Percentiles rank a stretch among this genome's conserved stretches.
These are phyloP conservation scores for Mrakia gelida DNA, from an alignment of 768 basidiomycete genomes.

Conservation along the genomic window DNA sequence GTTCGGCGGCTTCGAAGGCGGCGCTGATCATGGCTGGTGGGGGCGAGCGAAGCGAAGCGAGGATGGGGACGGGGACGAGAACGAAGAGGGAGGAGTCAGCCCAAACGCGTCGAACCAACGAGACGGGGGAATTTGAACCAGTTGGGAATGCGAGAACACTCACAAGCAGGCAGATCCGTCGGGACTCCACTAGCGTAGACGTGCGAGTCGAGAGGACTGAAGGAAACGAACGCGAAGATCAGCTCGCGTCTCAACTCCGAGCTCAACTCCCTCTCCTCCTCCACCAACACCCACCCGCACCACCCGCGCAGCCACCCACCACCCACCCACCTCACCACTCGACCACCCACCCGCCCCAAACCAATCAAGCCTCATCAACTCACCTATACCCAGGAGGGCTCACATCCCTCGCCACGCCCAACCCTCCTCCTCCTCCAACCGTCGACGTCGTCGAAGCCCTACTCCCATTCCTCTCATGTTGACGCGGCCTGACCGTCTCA, in stretches of 20 bases:
- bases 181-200: constrained; percentile 30
- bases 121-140: no score
- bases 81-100: not conserved
- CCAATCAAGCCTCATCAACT: not conserved
- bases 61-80: no score
- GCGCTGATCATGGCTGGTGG: constrained; percentile 27
- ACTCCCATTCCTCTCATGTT: no score
- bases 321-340: no score
- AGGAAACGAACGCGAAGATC: not conserved
- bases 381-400: constrained; percentile 27
- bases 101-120: not conserved
- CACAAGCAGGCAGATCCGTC: constrained; percentile 30
- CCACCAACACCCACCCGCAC: no score
- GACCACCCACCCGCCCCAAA: no score
- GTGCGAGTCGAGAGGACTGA: constrained; percentile 27
- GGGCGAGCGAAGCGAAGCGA: not conserved
- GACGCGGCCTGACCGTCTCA: not conserved
- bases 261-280: no score
- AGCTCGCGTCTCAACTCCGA: no score
- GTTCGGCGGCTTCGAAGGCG: constrained; percentile 31
- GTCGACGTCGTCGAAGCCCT: not conserved
- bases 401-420: not conserved
- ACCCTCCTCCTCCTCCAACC: not conserved
- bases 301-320: no score
- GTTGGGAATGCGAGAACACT: no score